Evolutionary conservation across 140 eudicot genomes (phyloP).

Genomic region (Oenanthe javanica): DNA sequence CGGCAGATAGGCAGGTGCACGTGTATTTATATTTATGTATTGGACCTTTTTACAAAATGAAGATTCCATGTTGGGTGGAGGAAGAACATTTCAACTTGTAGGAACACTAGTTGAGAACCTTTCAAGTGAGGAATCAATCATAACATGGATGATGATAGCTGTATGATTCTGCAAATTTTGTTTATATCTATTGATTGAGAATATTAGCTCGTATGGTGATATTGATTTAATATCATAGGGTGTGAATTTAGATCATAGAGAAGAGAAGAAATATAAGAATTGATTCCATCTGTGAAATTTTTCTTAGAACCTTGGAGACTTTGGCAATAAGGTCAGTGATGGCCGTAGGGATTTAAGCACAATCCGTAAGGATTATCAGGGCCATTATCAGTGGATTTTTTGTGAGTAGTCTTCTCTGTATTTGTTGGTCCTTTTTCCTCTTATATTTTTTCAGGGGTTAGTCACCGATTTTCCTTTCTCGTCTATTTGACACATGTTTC

Average conservation of each 20-base stretch:
- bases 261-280: background rate
- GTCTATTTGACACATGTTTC: no score
- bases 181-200: background rate
- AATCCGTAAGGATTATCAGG: no score
- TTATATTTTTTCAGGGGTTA: no score
- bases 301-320: background rate
- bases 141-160: background rate
- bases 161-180: background rate
- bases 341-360: no score
- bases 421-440: no score
- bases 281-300: background rate
- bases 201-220: background rate
- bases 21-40: background rate
- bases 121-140: background rate
- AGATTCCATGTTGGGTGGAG: background rate
- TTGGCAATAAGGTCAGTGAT: background rate
- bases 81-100: background rate
- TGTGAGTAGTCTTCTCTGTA: no score
- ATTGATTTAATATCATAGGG: background rate
- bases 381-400: no score
- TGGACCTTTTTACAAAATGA: background rate
- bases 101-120: background rate
- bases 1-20: no score
- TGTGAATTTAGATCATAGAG: background rate
- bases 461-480: no score